These are phyloP conservation scores for Phytophthora quininea DNA, from an alignment of 352 stramenopile species.

Conservation along the genomic window DNA sequence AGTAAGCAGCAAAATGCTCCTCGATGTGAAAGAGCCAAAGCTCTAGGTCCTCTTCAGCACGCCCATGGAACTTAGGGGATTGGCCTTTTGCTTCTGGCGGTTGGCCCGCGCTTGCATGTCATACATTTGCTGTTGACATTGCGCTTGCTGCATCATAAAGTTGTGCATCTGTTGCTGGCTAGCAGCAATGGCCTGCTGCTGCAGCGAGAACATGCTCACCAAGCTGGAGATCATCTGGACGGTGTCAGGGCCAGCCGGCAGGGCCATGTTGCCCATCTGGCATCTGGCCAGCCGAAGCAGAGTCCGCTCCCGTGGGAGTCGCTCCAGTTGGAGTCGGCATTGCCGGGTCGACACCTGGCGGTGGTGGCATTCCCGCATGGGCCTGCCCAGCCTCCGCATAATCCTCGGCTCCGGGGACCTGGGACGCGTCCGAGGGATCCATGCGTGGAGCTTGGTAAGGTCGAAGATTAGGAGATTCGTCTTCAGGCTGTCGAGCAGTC, in stretches of 20 bases:
- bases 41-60: conserved; percentile 2
- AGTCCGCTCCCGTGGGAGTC: neutral
- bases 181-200: conserved; percentile 7
- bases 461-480: conserved; percentile 10
- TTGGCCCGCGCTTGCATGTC: neutral
- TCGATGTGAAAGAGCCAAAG: conserved; percentile 8
- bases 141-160: conserved; percentile 4
- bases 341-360: too few species aligned
- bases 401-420: neutral
- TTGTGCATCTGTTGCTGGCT: conserved; percentile 8
- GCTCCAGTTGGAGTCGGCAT: too few species aligned
- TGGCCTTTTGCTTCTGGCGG: conserved; percentile 1
- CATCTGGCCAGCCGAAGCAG: neutral
- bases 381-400: too few species aligned
- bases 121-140: neutral
- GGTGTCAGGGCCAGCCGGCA: neutral
- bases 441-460: conserved; percentile 3
- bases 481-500: conserved; percentile 5
- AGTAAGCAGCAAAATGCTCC: neutral
- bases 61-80: neutral
- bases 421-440: neutral
- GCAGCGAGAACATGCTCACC: neutral
- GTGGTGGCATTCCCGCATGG: too few species aligned
- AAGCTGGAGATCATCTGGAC: neutral
- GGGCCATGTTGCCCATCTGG: neutral